Conservation (phyloP, 2,329 filamentous ascomycete genomes). For the Aspergillus pseudonomiae region DNA sequence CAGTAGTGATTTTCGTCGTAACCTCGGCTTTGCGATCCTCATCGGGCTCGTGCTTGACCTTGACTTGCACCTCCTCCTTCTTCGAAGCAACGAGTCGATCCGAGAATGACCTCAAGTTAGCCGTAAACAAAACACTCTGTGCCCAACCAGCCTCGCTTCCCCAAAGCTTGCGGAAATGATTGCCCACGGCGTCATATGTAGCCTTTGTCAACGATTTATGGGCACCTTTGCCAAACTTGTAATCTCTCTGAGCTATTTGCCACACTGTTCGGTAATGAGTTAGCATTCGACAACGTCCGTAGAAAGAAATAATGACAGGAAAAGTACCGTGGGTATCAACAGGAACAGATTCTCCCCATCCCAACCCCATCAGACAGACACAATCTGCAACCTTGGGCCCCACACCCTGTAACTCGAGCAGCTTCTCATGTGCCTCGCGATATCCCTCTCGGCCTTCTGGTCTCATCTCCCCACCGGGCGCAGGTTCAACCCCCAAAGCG, state of each 20-base stretch:
- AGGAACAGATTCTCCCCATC: slow-evolving; percentile 93
- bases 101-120: slow-evolving; percentile 83
- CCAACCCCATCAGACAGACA: slow-evolving; percentile 92
- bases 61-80: slow-evolving; percentile 33
- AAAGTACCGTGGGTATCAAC: slow-evolving; percentile 81
- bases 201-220: slow-evolving; percentile 83
- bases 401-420: slow-evolving; percentile 81
- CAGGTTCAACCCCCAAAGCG: slow-evolving; percentile 54
- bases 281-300: slow-evolving; percentile 8
- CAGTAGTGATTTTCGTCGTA: slow-evolving; percentile 30
- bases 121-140: slow-evolving; percentile 94
- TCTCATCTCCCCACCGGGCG: slow-evolving; percentile 51
- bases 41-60: slow-evolving; percentile 32
- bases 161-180: slow-evolving; percentile 88
- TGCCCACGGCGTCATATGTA: slow-evolving; percentile 86
- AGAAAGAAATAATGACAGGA: neutral
- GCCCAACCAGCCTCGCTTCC: slow-evolving; percentile 95
- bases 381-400: slow-evolving; percentile 97
- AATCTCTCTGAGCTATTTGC: slow-evolving; percentile 97
- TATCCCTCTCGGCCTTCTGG: slow-evolving; percentile 67
- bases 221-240: slow-evolving; percentile 83
- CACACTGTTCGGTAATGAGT: slow-evolving; percentile 61
- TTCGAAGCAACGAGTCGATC: slow-evolving; percentile 57
- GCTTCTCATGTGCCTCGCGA: slow-evolving; percentile 74
- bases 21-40: slow-evolving; percentile 29